Evolutionary conservation across 768 basidiomycete genomes (phyloP), one percentile per base, ranked within the genome.

Genomic region (Suillus cothurnatus): DNA sequence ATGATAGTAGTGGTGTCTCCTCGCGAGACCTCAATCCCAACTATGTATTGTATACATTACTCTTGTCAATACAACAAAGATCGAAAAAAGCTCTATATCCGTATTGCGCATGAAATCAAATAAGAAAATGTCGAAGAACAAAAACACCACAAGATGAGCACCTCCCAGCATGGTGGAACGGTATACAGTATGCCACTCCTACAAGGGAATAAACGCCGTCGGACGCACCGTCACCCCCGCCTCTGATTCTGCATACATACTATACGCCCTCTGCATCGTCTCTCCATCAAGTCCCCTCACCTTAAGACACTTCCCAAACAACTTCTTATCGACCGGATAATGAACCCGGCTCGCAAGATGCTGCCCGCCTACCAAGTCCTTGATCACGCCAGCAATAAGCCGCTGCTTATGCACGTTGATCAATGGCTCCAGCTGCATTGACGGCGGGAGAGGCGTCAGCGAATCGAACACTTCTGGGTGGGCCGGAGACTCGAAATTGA

Each of bases 371-470:
- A 94, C 91, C 62, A 94, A 78, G 8, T 86, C 84, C 74, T 93
- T 93, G 79, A 94, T 91, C 49, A 92, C 88, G 19, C 84, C 85
- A 12, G 93, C 92, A 61, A 93, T 91, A 69, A 89, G 78, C 41
- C 93, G 86, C 73, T 95, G 93, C 76, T 95, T 94, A 76, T 94
- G 92, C 7, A 95, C 89, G 72, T 94, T 95, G 78, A 95, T 92
- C 64, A 95, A 77, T 4, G 93, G 92, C 70, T 94, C 92, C 34
- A 95, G 84, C 66, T 89, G 86, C 81, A 94, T 92, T n/a, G 85
- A 84, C 1, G 86, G 72, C 0, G 93, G 93, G 5, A 94, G 85
- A 9, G 89, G 84, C 4, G 87, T 82, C 7, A 95, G 83, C 15
- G 88, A 81, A 1, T 87, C 81, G 75, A 95, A 95, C 32, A 94